Evolutionary conservation across 2,329 filamentous ascomycete genomes (phyloP).

Genomic region (Didymella exigua): DNA sequence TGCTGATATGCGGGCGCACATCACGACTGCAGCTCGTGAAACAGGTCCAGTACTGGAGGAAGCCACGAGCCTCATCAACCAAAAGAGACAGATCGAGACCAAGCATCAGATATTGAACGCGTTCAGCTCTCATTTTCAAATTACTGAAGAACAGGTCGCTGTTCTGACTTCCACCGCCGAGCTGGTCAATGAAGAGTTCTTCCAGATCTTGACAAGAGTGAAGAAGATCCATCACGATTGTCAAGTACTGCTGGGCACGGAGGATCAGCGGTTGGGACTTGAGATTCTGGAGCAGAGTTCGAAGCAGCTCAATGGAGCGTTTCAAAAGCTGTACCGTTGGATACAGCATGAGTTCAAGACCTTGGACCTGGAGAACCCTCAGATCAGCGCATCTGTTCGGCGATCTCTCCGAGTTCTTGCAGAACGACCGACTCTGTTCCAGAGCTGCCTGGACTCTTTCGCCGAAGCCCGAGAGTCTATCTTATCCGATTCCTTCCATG

Average conservation of each 20-base stretch:
- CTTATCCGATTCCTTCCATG: constrained; percentile 86
- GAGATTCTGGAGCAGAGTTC: constrained; percentile 93
- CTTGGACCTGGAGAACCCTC: constrained; percentile 90
- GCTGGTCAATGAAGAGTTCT: constrained; percentile 85
- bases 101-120: constrained; percentile 79
- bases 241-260: constrained; percentile 84
- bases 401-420: constrained; percentile 84
- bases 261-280: constrained; percentile 84
- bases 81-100: constrained; percentile 74
- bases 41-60: constrained; percentile 78
- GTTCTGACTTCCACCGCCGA: constrained; percentile 77
- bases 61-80: constrained; percentile 72
- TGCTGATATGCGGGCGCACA: constrained; percentile 77
- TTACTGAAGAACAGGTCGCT: constrained; percentile 81
- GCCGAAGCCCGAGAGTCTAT: constrained; percentile 87
- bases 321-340: constrained; percentile 96
- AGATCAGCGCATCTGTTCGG: constrained; percentile 84
- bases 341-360: constrained; percentile 91
- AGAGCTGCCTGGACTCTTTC: constrained; percentile 91
- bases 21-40: constrained; percentile 74
- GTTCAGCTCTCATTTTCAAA: constrained; percentile 81
- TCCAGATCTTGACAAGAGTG: constrained; percentile 74
- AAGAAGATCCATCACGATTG: constrained; percentile 90
- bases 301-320: constrained; percentile 83
- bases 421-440: constrained; percentile 86